A percentile compares a stretch with the other conserved stretches of the same genome.
Conservation (phyloP, 2,329 filamentous ascomycete species). For the Ambrosiella beaveri region DNA sequence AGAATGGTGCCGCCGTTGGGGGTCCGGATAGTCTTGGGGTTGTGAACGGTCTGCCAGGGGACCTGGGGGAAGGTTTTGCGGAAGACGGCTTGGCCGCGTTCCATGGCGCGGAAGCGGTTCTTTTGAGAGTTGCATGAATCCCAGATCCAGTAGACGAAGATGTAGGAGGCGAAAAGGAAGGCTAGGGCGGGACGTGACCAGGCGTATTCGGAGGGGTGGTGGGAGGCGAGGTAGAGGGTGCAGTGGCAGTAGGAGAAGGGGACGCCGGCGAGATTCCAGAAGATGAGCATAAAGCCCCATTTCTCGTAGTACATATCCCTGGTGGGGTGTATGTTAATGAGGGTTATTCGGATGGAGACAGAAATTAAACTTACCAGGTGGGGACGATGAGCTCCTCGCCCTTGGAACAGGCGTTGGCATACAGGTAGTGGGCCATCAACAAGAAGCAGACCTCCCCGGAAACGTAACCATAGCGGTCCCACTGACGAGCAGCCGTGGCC, state of each 20-base stretch:
- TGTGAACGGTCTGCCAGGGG: slow-evolving; percentile 70
- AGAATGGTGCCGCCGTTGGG: slow-evolving; percentile 60
- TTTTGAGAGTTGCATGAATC: slow-evolving; percentile 87
- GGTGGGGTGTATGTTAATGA: background rate
- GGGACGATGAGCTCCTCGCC: slow-evolving; percentile 80
- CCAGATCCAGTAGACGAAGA: slow-evolving; percentile 82
- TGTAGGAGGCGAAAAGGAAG: slow-evolving; percentile 50
- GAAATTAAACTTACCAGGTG: slow-evolving; percentile 39
- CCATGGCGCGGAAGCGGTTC: slow-evolving; percentile 72
- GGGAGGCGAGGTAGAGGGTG: slow-evolving; percentile 76
- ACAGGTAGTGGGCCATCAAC: slow-evolving; percentile 77
- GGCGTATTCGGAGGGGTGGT: slow-evolving; percentile 57
- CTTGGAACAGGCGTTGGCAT: slow-evolving; percentile 83
- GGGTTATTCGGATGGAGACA: background rate
- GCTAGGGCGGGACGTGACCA: slow-evolving; percentile 55
- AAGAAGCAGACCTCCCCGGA: slow-evolving; percentile 72
- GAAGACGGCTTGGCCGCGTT: slow-evolving; percentile 51
- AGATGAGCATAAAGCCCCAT: slow-evolving; percentile 94
- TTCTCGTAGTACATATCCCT: slow-evolving; percentile 93
- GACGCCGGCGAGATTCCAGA: slow-evolving; percentile 90
- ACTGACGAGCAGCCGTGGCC: slow-evolving; percentile 64
- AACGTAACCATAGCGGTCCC: slow-evolving; percentile 71
- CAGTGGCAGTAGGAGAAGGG: slow-evolving; percentile 87
- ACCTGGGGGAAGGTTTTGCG: slow-evolving; percentile 78
- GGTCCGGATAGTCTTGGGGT: slow-evolving; percentile 62